A percentile compares a stretch with the other conserved stretches of the same genome.
phyloP scores from a whole-genome alignment of 176 grass and related monocot genomes.

The Eleusine indica region DNA sequence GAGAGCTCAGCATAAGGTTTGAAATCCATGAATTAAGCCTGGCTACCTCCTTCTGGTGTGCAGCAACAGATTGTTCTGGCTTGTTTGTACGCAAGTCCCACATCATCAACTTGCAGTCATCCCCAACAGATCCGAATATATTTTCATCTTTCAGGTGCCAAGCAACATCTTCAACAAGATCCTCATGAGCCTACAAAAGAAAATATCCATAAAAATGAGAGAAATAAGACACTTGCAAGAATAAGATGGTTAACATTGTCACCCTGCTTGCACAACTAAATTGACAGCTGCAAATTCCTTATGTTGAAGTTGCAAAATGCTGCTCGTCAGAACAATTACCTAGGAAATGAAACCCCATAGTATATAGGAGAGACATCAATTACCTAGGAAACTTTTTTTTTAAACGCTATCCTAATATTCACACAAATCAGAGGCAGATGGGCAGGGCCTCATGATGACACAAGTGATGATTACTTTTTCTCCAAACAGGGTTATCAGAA shows the following conservation, averaged over 20 bases:
- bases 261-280: neutral
- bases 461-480: neutral
- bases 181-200: constrained; percentile 74
- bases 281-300: neutral
- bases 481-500: neutral
- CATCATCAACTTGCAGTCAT: constrained; percentile 92
- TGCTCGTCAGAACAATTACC: neutral
- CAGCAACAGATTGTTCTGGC: constrained; percentile 62
- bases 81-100: constrained; percentile 88
- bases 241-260: neutral
- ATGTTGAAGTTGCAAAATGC: neutral
- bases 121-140: constrained; percentile 94
- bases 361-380: no score
- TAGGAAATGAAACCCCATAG: no score
- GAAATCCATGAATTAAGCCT: constrained; percentile 22
- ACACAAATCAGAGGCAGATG: neutral
- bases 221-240: neutral
- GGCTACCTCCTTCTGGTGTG: constrained; percentile 81
- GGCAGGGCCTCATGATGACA: neutral
- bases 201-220: constrained; percentile 20
- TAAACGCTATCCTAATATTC: neutral
- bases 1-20: neutral
- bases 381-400: no score
- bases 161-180: constrained; percentile 86
- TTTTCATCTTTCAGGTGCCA: constrained; percentile 88